Percentiles rank a stretch among this genome's conserved stretches.
phyloP scores from a whole-genome alignment of 2,329 filamentous ascomycete genomes.

The Fusarium nanum region DNA sequence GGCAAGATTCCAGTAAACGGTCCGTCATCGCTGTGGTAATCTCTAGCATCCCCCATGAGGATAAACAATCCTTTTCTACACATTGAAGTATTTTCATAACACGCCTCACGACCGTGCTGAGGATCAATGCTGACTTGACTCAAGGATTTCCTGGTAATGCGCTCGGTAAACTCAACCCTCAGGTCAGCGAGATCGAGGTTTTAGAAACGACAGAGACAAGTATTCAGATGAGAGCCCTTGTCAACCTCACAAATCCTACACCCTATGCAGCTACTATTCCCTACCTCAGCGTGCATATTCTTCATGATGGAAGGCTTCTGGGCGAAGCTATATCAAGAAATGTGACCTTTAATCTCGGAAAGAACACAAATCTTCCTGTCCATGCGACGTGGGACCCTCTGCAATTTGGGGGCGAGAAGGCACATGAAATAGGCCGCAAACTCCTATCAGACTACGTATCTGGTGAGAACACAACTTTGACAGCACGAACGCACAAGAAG shows the following conservation, averaged over 20 bases:
- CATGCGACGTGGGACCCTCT: constrained; percentile 80
- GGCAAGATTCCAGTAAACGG: constrained; percentile 92
- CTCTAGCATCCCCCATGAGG: constrained; percentile 44
- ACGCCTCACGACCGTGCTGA: constrained; percentile 40
- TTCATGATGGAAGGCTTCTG: constrained; percentile 78
- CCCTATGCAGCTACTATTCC: constrained; percentile 86
- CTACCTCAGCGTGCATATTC: constrained; percentile 79
- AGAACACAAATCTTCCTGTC: constrained; percentile 77
- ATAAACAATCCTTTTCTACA: constrained; percentile 41
- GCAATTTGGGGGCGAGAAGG: constrained; percentile 68
- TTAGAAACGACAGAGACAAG: constrained; percentile 77
- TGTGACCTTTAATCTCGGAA: constrained; percentile 72
- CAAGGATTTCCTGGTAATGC: constrained; percentile 69
- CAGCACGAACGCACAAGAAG: constrained; percentile 74
- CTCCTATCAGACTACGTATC: constrained; percentile 89
- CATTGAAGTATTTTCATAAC: constrained; percentile 48
- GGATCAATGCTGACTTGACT: constrained; percentile 50
- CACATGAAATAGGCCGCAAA: constrained; percentile 72
- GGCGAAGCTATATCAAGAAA: constrained; percentile 78
- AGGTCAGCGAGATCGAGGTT: constrained; percentile 77
- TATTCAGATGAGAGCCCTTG: constrained; percentile 74
- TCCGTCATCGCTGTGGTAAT: constrained; percentile 73
- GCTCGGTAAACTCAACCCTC: constrained; percentile 64
- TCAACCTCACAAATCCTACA: constrained; percentile 93
- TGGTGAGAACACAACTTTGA: constrained; percentile 85